Conservation (phyloP, 768 basidiomycete species). For the Myochromella boudieri region DNA sequence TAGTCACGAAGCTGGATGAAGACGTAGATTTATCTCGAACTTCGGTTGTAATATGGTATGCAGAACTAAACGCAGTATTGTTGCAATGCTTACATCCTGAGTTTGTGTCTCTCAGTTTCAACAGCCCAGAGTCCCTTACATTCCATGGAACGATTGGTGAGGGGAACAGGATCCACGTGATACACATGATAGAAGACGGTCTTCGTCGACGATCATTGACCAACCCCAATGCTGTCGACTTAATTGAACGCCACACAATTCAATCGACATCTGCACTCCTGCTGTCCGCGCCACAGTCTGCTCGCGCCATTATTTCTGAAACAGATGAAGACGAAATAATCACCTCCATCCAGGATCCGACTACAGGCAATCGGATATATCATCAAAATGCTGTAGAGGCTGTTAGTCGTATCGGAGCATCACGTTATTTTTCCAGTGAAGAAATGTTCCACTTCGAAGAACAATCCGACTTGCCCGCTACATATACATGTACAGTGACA, state of each 20-base stretch:
- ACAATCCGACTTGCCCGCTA: conserved; percentile 26
- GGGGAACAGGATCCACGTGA: background rate
- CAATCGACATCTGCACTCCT: too few relatives aligned
- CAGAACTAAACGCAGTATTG: background rate
- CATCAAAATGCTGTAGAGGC: conserved; percentile 56
- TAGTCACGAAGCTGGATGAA: conserved; percentile 58
- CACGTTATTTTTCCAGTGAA: conserved; percentile 17
- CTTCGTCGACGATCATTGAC: background rate
- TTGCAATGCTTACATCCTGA: background rate
- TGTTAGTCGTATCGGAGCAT: conserved; percentile 52
- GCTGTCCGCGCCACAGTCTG: conserved; percentile 37
- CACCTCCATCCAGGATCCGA: conserved; percentile 56
- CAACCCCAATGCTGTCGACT: conserved; percentile 65
- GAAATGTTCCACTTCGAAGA: conserved; percentile 42
- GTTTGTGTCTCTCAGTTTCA: conserved; percentile 1
- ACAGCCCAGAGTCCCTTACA: background rate
- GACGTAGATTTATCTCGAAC: conserved; percentile 60
- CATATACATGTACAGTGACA: conserved; percentile 49
- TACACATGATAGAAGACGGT: conserved; percentile 4
- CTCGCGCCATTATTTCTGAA: conserved; percentile 46
- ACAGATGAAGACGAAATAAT: conserved; percentile 43
- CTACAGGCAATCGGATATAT: conserved; percentile 59
- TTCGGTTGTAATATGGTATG: conserved; percentile 63
- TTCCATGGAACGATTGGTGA: background rate
- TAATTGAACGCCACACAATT: too few relatives aligned